phyloP scores from a whole-genome alignment of 1,284 basidiomycete genomes.

The Taiwanofungus camphoratus region DNA sequence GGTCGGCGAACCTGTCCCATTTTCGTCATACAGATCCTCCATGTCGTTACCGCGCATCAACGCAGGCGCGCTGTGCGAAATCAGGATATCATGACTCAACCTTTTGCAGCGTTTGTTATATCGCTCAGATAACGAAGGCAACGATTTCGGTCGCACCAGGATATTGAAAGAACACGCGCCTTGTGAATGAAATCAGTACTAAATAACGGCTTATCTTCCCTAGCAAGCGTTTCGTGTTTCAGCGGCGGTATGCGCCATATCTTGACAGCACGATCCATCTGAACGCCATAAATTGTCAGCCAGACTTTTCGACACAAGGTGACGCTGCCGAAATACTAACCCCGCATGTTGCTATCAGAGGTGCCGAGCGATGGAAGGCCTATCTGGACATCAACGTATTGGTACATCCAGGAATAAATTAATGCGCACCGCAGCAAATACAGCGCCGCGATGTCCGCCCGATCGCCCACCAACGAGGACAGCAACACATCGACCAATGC shows the following conservation, averaged over 20 bases:
- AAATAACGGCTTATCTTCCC: conserved; percentile 72
- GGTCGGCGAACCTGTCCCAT: conserved; percentile 18
- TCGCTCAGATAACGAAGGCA: background rate
- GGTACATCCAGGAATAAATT: background rate
- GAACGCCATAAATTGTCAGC: background rate
- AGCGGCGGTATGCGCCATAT: conserved; percentile 53
- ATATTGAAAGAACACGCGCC: conserved; percentile 56
- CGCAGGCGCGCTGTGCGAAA: conserved; percentile 56
- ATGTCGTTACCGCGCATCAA: conserved; percentile 33
- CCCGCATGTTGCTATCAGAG: conserved; percentile 69
- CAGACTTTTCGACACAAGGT: background rate
- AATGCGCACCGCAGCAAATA: conserved; percentile 51
- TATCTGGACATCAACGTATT: conserved; percentile 19
- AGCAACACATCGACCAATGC: conserved; percentile 55
- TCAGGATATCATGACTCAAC: conserved; percentile 53
- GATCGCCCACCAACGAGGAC: conserved; percentile 63
- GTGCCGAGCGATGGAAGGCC: conserved; percentile 60
- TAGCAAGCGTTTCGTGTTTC: conserved; percentile 32
- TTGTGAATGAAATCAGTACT: conserved; percentile 59
- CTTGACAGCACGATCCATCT: conserved; percentile 70
- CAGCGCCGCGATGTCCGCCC: conserved; percentile 65
- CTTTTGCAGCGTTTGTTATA: conserved; percentile 29
- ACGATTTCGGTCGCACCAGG: conserved; percentile 40
- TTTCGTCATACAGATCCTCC: conserved; percentile 31
- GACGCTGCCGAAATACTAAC: conserved; percentile 34